Conservation (phyloP, 2,329 filamentous ascomycete genomes). For the Stylonectria norvegica region DNA sequence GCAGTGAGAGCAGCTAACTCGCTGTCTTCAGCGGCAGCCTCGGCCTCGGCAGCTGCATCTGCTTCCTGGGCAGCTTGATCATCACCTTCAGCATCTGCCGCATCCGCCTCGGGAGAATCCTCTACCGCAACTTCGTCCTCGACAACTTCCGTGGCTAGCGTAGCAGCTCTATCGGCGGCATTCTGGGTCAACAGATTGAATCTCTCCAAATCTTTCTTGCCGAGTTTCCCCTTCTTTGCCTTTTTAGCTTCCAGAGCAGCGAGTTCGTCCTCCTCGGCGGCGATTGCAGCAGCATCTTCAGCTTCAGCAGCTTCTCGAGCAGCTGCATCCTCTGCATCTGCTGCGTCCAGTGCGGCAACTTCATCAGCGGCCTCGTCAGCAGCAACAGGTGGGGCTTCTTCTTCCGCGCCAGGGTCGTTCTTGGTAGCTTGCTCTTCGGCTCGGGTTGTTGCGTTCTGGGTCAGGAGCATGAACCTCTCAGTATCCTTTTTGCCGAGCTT, state of each 20-base stretch:
- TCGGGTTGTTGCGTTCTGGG: constrained; percentile 32
- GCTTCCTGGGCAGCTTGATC: constrained; percentile 16
- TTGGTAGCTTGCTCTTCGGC: constrained; percentile 39
- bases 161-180: constrained; percentile 35
- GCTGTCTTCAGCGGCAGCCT: not conserved
- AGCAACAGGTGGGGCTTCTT: constrained; percentile 1
- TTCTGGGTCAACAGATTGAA: constrained; percentile 36
- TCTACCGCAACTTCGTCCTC: constrained; percentile 28
- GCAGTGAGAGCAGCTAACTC: constrained; percentile 16
- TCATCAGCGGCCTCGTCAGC: constrained; percentile 4
- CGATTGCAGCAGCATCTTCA: constrained; percentile 7
- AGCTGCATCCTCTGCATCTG: constrained; percentile 4
- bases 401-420: constrained; percentile 1
- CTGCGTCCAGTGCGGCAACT: not conserved
- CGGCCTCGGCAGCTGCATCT: constrained; percentile 1
- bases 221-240: constrained; percentile 45
- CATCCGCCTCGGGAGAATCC: constrained; percentile 26
- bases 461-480: constrained; percentile 40
- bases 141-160: constrained; percentile 31
- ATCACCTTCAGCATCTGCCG: constrained; percentile 7
- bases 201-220: constrained; percentile 46
- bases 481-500: constrained; percentile 45
- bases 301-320: constrained; percentile 13
- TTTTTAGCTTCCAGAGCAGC: constrained; percentile 44
- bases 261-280: constrained; percentile 1